Evolutionary conservation across 345 rosid species (phyloP), one percentile per base, ranked within the genome.

Genomic region (Eucalyptus guilfoylei): DNA sequence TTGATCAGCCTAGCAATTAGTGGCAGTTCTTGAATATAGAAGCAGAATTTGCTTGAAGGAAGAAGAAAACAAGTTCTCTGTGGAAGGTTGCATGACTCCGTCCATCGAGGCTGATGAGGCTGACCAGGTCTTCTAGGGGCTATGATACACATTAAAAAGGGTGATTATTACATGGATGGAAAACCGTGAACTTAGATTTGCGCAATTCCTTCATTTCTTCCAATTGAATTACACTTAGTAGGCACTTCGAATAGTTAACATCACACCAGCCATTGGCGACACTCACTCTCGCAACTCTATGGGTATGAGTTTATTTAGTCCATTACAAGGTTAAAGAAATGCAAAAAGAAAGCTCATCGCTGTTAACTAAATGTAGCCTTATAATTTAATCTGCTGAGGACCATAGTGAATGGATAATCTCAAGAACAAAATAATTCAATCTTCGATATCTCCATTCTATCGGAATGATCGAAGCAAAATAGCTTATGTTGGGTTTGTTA

Each of bases 1-100:
- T 28, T 58, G 64, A 26, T 60, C 32, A 28, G 0, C 67, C 32
- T 60, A 5, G 67, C 67, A 60, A 28, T 12, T 60, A 60, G n/a
- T 28, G 14, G n/a, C 7, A 0, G 32, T 60, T 60, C 67, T 60
- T 30, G 19, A 64, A n/a, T 7, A 64, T 64, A 62, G 37, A 0
- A 64, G 72, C 37, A 64, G 72, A n/a, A 64, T 64, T n/a, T 30
- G 72, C 72, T n/a, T 3, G 72, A 64, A 64, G 32, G 67, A 26
- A 55, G 62, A 55, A 55, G 62, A 55, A 55, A 23, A 10, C 11
- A 8, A 58, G 64, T 11, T 58, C 64, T 8, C 64, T 58, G 30
- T 24, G 62, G 62, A 58, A 60, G 37, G 72, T n/a, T n/a, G 37
- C 34, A 64, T n/a, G 72, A 14, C 72, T 64, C 37, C 5, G 17